Evolutionary conservation across 768 basidiomycete species (phyloP).

Genomic region (Tephrocybe sp.): DNA sequence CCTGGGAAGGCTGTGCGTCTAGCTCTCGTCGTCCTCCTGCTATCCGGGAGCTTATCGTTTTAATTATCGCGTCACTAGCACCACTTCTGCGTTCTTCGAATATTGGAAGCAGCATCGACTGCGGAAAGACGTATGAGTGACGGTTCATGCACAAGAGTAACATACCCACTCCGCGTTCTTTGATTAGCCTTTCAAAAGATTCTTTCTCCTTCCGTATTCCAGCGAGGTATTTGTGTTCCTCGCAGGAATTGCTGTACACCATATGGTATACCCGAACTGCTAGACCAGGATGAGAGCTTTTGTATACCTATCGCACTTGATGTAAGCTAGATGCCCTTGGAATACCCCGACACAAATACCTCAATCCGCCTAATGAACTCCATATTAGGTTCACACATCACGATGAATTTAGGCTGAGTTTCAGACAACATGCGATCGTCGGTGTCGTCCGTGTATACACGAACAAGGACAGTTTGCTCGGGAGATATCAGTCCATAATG

Average conservation of each 20-base stretch:
- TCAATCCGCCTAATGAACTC: slow-evolving; percentile 92
- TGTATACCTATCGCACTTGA: slow-evolving; percentile 62
- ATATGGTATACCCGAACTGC: slow-evolving; percentile 91
- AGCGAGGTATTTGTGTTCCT: slow-evolving; percentile 94
- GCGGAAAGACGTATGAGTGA: not conserved
- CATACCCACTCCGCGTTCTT: slow-evolving; percentile 78
- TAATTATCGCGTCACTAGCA: slow-evolving; percentile 59
- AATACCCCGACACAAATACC: slow-evolving; percentile 44
- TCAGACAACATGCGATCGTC: slow-evolving; percentile 89
- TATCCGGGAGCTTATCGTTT: slow-evolving; percentile 79
- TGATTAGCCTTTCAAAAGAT: slow-evolving; percentile 88
- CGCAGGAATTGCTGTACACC: slow-evolving; percentile 89
- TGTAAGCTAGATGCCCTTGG: not conserved
- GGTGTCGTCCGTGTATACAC: slow-evolving; percentile 87
- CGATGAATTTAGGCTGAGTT: slow-evolving; percentile 84
- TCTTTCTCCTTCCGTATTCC: slow-evolving; percentile 90
- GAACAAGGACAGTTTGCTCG: slow-evolving; percentile 79
- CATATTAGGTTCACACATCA: slow-evolving; percentile 94
- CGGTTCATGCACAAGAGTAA: not conserved
- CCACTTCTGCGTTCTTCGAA: slow-evolving; percentile 53
- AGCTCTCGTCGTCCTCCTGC: slow-evolving; percentile 81
- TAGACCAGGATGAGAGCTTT: slow-evolving; percentile 77
- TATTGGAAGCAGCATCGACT: slow-evolving; percentile 91
- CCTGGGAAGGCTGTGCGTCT: slow-evolving; percentile 63
- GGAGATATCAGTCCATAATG: slow-evolving; percentile 78